A percentile compares a stretch with the other conserved stretches of the same genome.
These are phyloP conservation scores for Yarrowia phangngaensis DNA, from an alignment of 805 yeast species.

Conservation along the genomic window DNA sequence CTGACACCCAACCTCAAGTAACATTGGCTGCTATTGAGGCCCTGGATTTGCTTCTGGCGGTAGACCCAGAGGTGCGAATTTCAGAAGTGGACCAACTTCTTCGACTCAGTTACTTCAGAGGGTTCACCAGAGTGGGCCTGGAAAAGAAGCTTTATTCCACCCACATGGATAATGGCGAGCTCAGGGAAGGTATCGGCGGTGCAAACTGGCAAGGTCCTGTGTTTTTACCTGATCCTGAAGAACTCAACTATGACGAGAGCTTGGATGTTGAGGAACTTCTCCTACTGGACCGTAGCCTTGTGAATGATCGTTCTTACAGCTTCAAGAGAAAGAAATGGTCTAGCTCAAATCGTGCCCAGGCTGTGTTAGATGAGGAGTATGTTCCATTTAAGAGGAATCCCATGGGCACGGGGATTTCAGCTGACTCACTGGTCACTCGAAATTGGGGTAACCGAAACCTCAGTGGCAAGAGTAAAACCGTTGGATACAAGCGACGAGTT, in stretches of 20 bases:
- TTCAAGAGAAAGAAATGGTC: constrained; percentile 11
- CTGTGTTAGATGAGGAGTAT: constrained; percentile 11
- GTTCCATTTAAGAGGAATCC: constrained; percentile 1
- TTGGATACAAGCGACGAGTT: background rate
- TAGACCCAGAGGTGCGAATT: background rate
- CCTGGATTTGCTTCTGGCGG: constrained; percentile 27
- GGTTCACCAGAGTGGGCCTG: constrained; percentile 11
- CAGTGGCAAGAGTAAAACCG: constrained; percentile 9
- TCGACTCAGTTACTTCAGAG: constrained; percentile 12
- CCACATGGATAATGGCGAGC: constrained; percentile 10
- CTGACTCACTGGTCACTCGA: constrained; percentile 6
- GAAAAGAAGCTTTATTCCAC: constrained; percentile 14
- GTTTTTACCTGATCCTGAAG: constrained; percentile 18
- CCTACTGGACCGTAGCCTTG: constrained; percentile 19
- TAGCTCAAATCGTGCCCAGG: constrained; percentile 3
- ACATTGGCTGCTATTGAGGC: constrained; percentile 29
- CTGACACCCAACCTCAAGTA: constrained; percentile 28
- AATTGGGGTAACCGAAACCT: constrained; percentile 24
- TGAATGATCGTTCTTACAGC: constrained; percentile 2
- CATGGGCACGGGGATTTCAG: constrained; percentile 2
- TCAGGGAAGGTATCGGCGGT: constrained; percentile 10
- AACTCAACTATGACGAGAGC: constrained; percentile 20
- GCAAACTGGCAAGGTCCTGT: constrained; percentile 18
- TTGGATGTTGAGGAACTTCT: constrained; percentile 18
- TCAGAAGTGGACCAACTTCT: constrained; percentile 14